Evolutionary conservation across 139 green algal species (phyloP).

Genomic region (Mesotaenium endlicherianum): DNA sequence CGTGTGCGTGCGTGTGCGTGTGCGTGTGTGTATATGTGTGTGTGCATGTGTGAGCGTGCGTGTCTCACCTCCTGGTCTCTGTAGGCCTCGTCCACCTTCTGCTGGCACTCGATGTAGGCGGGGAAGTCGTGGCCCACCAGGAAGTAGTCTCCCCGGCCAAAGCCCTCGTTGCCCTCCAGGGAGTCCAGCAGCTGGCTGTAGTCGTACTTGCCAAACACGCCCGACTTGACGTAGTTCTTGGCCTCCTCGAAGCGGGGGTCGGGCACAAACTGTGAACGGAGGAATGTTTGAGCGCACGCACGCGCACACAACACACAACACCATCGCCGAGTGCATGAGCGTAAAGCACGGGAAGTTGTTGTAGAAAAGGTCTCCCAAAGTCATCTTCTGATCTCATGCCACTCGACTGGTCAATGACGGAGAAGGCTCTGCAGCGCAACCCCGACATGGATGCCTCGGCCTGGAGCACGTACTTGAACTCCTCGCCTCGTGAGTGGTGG

Average conservation of each 20-base stretch:
- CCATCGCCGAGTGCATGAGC: too few relatives aligned
- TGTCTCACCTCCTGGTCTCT: slow-evolving; percentile 56
- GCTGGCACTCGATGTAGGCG: slow-evolving; percentile 80
- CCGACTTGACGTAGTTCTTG: slow-evolving; percentile 63
- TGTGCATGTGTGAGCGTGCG: background rate
- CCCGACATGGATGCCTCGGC: too few relatives aligned
- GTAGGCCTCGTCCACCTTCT: slow-evolving; percentile 80
- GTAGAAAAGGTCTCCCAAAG: too few relatives aligned
- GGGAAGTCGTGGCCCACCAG: slow-evolving; percentile 93
- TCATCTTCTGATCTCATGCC: too few relatives aligned
- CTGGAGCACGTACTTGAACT: too few relatives aligned
- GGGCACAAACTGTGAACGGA: slow-evolving; percentile 59
- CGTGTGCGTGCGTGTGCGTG: too few relatives aligned
- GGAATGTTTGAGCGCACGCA: too few relatives aligned
- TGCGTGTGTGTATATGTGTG: background rate
- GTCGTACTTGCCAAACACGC: slow-evolving; percentile 87
- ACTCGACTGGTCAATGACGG: too few relatives aligned
- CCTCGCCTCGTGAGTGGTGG: too few relatives aligned
- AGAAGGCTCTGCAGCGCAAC: too few relatives aligned
- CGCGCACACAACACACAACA: too few relatives aligned
- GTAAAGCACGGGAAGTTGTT: too few relatives aligned
- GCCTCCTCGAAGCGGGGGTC: slow-evolving; percentile 68
- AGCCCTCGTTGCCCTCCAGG: slow-evolving; percentile 63
- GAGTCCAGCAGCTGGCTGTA: slow-evolving; percentile 87
- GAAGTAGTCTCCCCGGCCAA: slow-evolving; percentile 85